Conservation (phyloP, 768 basidiomycete species). For the Pleurotus pulmonarius region DNA sequence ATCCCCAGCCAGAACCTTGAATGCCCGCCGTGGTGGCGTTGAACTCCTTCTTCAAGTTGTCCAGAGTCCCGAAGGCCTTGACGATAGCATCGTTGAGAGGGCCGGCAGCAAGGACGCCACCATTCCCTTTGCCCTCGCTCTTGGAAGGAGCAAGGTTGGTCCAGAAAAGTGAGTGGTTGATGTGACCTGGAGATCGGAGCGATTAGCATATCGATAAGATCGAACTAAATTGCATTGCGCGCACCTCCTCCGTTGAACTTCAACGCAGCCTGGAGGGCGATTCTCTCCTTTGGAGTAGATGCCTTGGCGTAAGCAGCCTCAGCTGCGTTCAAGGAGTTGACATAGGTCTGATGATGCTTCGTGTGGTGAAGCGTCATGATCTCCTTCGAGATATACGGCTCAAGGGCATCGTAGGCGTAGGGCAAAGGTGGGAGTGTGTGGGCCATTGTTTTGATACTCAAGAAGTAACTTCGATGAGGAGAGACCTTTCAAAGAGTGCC, state of each 20-base stretch:
- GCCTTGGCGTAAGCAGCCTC: slow-evolving; percentile 76
- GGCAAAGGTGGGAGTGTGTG: slow-evolving; percentile 68
- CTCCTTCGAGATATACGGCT: slow-evolving; percentile 85
- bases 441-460: slow-evolving; percentile 25
- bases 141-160: slow-evolving; percentile 77
- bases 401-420: slow-evolving; percentile 77
- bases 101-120: slow-evolving; percentile 58
- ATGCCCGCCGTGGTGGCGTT: slow-evolving; percentile 83
- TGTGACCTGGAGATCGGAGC: slow-evolving; percentile 53
- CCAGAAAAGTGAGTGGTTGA: slow-evolving; percentile 98
- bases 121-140: slow-evolving; percentile 48
- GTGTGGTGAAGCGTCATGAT: slow-evolving; percentile 95
- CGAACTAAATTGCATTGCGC: slow-evolving; percentile 11
- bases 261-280: slow-evolving; percentile 85
- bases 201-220: slow-evolving; percentile 9
- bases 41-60: slow-evolving; percentile 73
- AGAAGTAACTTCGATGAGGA: background rate
- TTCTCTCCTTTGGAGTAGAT: slow-evolving; percentile 65
- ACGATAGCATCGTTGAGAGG: slow-evolving; percentile 65
- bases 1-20: slow-evolving; percentile 96
- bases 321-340: slow-evolving; percentile 91
- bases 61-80: slow-evolving; percentile 63
- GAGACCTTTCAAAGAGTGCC: background rate
- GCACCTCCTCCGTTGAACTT: slow-evolving; percentile 97
- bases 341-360: slow-evolving; percentile 92